phyloP scores from a whole-genome alignment of 805 yeast species.

The Candida dajiaensis region DNA sequence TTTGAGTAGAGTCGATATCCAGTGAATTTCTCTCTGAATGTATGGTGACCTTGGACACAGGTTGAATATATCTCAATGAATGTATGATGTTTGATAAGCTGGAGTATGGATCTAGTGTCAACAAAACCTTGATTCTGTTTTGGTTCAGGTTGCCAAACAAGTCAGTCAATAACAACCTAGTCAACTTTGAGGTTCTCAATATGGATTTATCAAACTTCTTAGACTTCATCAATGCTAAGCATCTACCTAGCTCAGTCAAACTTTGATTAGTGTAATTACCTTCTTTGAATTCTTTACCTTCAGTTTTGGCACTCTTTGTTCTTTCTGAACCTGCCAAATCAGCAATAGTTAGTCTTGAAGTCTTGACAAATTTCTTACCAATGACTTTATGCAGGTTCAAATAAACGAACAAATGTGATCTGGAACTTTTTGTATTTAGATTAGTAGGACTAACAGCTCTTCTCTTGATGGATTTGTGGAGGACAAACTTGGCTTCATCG shows the following conservation, averaged over 20 bases:
- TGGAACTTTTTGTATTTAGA: conserved; percentile 37
- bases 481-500: conserved; percentile 31
- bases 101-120: conserved; percentile 24
- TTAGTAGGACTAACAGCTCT: conserved; percentile 39
- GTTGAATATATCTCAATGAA: conserved; percentile 24
- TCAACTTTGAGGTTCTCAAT: conserved; percentile 43
- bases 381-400: conserved; percentile 31
- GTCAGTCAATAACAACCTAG: conserved; percentile 43
- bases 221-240: conserved; percentile 36
- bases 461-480: conserved; percentile 34
- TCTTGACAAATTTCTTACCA: conserved; percentile 18
- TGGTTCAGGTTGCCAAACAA: conserved; percentile 20
- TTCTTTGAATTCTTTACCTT: conserved; percentile 40
- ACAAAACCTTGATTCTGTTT: conserved; percentile 19
- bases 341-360: conserved; percentile 39
- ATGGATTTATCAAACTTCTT: conserved; percentile 34
- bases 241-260: conserved; percentile 44
- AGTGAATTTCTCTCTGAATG: conserved; percentile 15
- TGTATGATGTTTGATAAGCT: conserved; percentile 17
- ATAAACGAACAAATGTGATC: conserved; percentile 48
- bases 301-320: conserved; percentile 38
- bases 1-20: conserved; percentile 10
- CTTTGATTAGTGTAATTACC: conserved; percentile 45
- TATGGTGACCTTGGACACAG: conserved; percentile 21
- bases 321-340: conserved; percentile 53